phyloP scores from a whole-genome alignment of 257 asterid genomes.

The Ilex aquifolium region DNA sequence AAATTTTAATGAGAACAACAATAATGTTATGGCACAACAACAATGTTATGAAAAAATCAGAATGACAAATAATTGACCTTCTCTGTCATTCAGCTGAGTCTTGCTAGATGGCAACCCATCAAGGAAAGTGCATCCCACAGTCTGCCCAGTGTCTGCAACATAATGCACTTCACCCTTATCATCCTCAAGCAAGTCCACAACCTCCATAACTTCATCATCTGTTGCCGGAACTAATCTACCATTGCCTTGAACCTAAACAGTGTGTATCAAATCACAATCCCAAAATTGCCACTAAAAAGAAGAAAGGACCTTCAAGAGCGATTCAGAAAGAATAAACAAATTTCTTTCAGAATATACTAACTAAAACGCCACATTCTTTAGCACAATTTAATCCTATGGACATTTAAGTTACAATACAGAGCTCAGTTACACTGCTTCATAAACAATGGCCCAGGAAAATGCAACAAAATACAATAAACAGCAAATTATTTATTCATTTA shows the following conservation, averaged over 20 bases:
- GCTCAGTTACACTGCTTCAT: background rate
- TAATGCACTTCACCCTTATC: conserved; percentile 36
- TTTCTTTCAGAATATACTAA: background rate
- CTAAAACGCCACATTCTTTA: background rate
- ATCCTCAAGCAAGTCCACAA: conserved; percentile 66
- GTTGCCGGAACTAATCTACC: conserved; percentile 98
- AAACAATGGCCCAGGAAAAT: too few relatives aligned
- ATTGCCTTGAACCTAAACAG: conserved; percentile 70
- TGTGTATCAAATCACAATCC: conserved; percentile 9
- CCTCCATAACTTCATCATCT: conserved; percentile 76
- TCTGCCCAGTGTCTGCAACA: conserved; percentile 27
- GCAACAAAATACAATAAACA: too few relatives aligned
- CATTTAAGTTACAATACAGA: background rate
- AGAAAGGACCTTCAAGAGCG: background rate
- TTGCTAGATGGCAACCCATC: conserved; percentile 21
- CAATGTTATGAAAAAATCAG: background rate
- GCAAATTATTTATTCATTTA: too few relatives aligned
- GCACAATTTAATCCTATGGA: background rate
- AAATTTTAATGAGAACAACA: too few relatives aligned
- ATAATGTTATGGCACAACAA: background rate
- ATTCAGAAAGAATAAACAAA: background rate
- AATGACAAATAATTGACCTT: conserved; percentile 29
- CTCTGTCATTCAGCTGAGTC: conserved; percentile 28
- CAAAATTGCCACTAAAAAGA: background rate
- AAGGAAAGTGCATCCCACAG: conserved; percentile 24